Evolutionary conservation across 2,329 filamentous ascomycete species (phyloP).

Genomic region (Talaromyces atroroseus): DNA sequence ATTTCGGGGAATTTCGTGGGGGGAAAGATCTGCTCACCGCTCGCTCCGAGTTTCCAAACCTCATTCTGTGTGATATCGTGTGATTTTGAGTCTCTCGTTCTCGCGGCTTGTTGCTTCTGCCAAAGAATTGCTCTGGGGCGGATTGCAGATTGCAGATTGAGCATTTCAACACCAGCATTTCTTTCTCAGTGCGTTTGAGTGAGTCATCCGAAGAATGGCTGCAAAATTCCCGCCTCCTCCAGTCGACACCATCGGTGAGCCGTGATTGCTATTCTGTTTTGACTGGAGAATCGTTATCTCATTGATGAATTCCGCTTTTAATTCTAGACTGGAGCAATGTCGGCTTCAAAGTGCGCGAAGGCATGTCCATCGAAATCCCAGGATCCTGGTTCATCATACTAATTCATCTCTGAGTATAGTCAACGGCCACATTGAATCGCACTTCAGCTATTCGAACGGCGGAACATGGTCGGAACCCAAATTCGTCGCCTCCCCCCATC

Average conservation of each 20-base stretch:
- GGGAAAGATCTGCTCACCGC: neutral
- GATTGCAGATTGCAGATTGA: neutral
- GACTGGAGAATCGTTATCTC: neutral
- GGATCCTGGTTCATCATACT: constrained; percentile 28
- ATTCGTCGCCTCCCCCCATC: constrained; percentile 77
- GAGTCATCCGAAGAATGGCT: constrained; percentile 1
- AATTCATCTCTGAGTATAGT: constrained; percentile 42
- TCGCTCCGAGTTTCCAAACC: neutral
- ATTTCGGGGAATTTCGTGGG: neutral
- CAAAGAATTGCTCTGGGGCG: too few species aligned
- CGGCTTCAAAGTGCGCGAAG: constrained; percentile 87
- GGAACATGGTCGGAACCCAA: constrained; percentile 68
- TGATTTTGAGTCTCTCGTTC: too few species aligned
- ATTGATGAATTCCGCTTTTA: neutral
- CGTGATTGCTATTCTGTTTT: neutral
- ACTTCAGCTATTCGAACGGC: constrained; percentile 68
- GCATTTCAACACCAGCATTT: neutral
- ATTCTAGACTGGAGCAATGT: constrained; percentile 78
- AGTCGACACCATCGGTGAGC: constrained; percentile 21
- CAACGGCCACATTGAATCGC: constrained; percentile 88
- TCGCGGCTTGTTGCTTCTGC: too few species aligned
- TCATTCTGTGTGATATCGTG: neutral
- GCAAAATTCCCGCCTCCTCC: constrained; percentile 28
- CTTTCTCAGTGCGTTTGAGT: neutral
- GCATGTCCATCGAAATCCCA: constrained; percentile 42